phyloP scores from a whole-genome alignment of 1,139 yeast species.

The Debaryomycetaceae sp. region DNA sequence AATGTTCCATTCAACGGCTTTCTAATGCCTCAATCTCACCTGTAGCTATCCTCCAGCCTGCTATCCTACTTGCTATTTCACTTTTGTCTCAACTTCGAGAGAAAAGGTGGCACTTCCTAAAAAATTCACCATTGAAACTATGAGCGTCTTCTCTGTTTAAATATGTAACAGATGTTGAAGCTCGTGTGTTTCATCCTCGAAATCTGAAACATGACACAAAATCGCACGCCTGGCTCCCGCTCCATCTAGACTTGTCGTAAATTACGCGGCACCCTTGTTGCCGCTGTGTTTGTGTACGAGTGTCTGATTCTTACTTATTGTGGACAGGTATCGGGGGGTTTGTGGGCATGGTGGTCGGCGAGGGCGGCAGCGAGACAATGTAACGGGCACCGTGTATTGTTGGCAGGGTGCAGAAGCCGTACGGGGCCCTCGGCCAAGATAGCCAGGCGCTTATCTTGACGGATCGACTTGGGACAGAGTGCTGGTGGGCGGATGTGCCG shows the following conservation, averaged over 20 bases:
- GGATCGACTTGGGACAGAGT: too few species aligned
- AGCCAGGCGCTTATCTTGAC: neutral
- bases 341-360: neutral
- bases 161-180: slow-evolving; percentile 1
- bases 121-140: slow-evolving; percentile 4
- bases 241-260: neutral
- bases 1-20: neutral
- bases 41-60: neutral
- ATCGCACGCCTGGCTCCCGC: neutral
- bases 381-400: neutral
- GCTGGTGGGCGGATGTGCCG: too few species aligned
- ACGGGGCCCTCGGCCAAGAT: neutral
- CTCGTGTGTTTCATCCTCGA: slow-evolving; percentile 17
- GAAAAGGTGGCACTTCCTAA: slow-evolving; percentile 1
- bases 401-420: neutral
- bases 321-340: neutral
- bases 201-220: slow-evolving; percentile 17
- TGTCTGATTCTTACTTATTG: neutral
- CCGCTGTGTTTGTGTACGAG: neutral
- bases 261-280: neutral
- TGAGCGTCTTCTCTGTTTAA: slow-evolving; percentile 1
- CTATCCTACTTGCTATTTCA: neutral
- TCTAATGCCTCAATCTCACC: neutral
- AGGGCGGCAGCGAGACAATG: neutral
- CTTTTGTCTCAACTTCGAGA: neutral